Conservation (phyloP, 371 early-diverging fungal genomes). For the Mortierella sp. region DNA sequence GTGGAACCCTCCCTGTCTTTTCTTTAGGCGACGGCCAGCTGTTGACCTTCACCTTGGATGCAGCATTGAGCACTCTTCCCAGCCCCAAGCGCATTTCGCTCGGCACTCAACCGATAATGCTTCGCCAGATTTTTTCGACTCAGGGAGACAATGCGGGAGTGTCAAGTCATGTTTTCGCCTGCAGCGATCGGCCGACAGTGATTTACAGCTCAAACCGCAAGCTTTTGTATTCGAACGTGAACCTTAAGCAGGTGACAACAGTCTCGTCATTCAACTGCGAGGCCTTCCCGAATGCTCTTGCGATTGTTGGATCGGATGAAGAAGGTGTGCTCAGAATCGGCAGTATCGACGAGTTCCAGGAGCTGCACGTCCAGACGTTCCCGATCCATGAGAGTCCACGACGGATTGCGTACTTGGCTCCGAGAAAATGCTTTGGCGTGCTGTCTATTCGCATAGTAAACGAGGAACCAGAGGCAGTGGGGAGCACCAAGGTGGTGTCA, state of each 20-base stretch:
- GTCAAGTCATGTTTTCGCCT: constrained; percentile 74
- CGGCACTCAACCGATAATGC: constrained; percentile 81
- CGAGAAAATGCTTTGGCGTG: constrained; percentile 67
- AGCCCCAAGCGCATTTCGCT: constrained; percentile 77
- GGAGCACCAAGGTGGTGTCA: constrained; percentile 36
- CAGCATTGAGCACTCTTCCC: constrained; percentile 56
- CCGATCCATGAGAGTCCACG: constrained; percentile 77
- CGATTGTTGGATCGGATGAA: constrained; percentile 68
- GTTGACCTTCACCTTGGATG: constrained; percentile 64
- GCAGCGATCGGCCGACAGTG: constrained; percentile 88
- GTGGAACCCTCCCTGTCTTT: too few relatives aligned
- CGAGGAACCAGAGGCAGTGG: constrained; percentile 50
- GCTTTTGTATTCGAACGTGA: constrained; percentile 83
- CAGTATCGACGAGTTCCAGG: constrained; percentile 79
- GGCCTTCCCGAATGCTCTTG: constrained; percentile 69
- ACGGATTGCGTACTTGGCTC: constrained; percentile 74
- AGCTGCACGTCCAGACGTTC: constrained; percentile 82
- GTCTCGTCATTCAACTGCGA: constrained; percentile 71
- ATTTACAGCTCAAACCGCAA: constrained; percentile 72
- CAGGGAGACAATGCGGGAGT: background rate
- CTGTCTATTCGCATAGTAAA: constrained; percentile 43
- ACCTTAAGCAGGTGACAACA: constrained; percentile 72
- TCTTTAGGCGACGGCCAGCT: constrained; percentile 82
- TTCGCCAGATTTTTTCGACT: constrained; percentile 73
- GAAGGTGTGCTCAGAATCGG: constrained; percentile 70